Conservation (phyloP, 768 basidiomycete genomes). For the Rhodotorula kratochvilovae region DNA sequence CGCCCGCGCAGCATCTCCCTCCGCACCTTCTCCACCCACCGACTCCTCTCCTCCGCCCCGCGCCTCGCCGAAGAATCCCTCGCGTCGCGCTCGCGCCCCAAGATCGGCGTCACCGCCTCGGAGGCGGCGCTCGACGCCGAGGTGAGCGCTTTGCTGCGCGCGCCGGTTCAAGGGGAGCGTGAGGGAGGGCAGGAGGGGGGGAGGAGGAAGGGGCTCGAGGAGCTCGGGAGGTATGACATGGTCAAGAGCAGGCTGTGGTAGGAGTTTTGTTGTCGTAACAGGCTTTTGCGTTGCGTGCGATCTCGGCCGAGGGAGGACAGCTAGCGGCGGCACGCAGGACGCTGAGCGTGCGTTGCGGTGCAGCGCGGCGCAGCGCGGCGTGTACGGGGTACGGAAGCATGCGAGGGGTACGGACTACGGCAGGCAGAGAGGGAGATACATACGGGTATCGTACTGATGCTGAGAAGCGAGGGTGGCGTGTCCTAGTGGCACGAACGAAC, state of each 20-base stretch:
- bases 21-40: slow-evolving; percentile 49
- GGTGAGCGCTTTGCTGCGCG: slow-evolving; percentile 43
- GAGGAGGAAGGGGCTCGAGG: slow-evolving; percentile 13
- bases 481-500: too few species aligned
- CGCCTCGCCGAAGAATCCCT: slow-evolving; percentile 48
- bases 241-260: slow-evolving; percentile 38
- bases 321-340: too few species aligned
- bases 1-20: slow-evolving; percentile 42
- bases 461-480: too few species aligned
- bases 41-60: not conserved
- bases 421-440: too few species aligned
- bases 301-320: too few species aligned
- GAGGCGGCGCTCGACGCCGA: slow-evolving; percentile 29
- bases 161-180: not conserved
- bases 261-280: too few species aligned
- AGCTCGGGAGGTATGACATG: slow-evolving; percentile 37
- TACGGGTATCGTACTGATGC: too few species aligned
- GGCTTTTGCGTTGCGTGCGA: too few species aligned
- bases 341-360: too few species aligned
- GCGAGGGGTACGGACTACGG: too few species aligned
- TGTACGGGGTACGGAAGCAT: too few species aligned
- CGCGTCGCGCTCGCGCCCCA: slow-evolving; percentile 47
- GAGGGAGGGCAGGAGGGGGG: not conserved
- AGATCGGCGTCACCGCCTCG: slow-evolving; percentile 46
- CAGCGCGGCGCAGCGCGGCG: too few species aligned